Conservation (phyloP, 441 rosid genomes). For the Gossypium schwendimanii region DNA sequence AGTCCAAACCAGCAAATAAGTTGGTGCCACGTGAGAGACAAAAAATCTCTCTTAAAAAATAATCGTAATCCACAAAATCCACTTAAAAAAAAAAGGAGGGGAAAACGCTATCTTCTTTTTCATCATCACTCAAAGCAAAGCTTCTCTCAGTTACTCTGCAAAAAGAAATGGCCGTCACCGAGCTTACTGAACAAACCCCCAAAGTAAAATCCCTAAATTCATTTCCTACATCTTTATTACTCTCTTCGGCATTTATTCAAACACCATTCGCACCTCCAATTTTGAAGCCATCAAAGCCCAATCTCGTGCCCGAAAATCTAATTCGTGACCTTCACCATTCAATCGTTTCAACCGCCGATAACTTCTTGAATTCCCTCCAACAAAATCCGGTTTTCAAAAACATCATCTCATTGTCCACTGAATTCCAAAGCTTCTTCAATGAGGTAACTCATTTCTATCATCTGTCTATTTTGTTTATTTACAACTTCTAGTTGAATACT, state of each 20-base stretch:
- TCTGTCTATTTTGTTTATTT: neutral
- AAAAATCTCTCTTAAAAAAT: neutral
- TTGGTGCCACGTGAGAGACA: neutral
- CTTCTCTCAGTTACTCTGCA: neutral
- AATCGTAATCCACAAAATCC: neutral
- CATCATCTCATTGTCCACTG: constrained; percentile 35
- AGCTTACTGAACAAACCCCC: constrained; percentile 21
- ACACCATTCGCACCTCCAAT: constrained; percentile 29
- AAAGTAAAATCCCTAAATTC: constrained; percentile 6
- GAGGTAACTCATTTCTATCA: constrained; percentile 31
- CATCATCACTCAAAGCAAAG: neutral
- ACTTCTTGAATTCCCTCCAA: constrained; percentile 29
- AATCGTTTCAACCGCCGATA: constrained; percentile 34
- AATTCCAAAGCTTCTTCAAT: constrained; percentile 36
- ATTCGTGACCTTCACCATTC: constrained; percentile 37
- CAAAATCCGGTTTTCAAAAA: constrained; percentile 42
- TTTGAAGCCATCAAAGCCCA: constrained; percentile 27
- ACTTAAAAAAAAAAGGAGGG: neutral
- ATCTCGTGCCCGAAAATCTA: constrained; percentile 25
- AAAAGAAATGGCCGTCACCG: constrained; percentile 21
- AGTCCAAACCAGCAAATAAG: neutral
- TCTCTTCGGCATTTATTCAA: constrained; percentile 43
- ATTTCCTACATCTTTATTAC: constrained; percentile 24
- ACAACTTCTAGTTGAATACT: neutral
- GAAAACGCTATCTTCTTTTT: constrained; percentile 10